Evolutionary conservation across 495 filamentous ascomycete species (phyloP), one percentile per base, ranked within the genome.

Genomic region (Penicillium daleae): DNA sequence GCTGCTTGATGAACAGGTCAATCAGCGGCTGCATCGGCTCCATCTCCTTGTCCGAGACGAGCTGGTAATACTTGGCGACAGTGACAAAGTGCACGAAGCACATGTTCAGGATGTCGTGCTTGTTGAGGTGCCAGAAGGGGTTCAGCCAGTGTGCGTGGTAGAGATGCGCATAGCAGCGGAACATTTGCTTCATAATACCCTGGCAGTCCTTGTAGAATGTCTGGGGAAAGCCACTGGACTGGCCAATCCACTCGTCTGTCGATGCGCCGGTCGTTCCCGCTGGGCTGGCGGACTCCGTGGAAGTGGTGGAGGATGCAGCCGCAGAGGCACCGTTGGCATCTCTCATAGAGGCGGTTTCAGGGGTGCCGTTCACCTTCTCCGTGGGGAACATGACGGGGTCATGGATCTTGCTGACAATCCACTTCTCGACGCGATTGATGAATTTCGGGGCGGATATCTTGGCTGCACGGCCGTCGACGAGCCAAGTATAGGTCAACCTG

Each of bases 181-280:
- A 95, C 90, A 97, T 97, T 78, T 97, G 93, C 65, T 93, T 88
- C 83, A 93, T 96, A 68, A 96, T 94, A 62, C 88, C 92, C 76
- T 91, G 89, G 79, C 90, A 91, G 66, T 96, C 92, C 65, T 89
- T 85, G 68, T 92, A 85, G 74, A 96, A 96, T 26, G 88, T 88
- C 67, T 89, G 86, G 15, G 92, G 93, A 75, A 97, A 97, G 21
- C 93, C 92, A 64, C 89, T 92, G 37, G 87, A 83, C 77, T 93
- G 94, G 63, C 93, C 93, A 57, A 96, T 78, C 92, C 92, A 97
- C 51, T 91, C 86, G 39, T 82, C 51, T 6, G 51, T 19, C n/a
- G 51, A 33, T 12, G 51, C 51, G 51, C 51, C 82, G 21, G 81
- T 69, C 37, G 67, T 31, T 7, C 49, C 76, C 22, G 57, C 53